These are phyloP conservation scores for Fusarium brevicatenulatum DNA, from an alignment of 2,329 filamentous ascomycete genomes.

Conservation along the genomic window DNA sequence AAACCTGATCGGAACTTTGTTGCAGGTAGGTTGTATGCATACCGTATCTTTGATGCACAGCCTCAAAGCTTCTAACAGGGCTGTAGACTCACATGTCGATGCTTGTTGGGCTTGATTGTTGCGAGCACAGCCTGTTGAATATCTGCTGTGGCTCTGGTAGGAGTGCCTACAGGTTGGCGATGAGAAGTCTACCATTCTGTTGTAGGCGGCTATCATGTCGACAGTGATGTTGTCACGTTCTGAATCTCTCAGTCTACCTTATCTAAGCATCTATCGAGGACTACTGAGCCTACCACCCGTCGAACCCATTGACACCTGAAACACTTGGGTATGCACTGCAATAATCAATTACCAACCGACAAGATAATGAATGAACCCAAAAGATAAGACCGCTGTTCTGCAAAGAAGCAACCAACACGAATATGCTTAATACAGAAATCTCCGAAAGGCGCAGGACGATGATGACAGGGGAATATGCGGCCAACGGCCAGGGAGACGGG, in stretches of 20 bases:
- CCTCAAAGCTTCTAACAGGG: background rate
- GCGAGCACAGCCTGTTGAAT: no score
- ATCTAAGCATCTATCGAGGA: background rate
- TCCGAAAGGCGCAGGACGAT: background rate
- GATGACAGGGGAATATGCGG: background rate
- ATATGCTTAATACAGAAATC: conserved; percentile 1
- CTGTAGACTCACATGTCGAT: background rate
- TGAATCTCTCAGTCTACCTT: background rate
- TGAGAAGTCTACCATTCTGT: background rate
- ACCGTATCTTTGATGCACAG: background rate
- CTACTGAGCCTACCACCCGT: no score
- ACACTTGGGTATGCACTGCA: background rate
- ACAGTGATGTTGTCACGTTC: background rate
- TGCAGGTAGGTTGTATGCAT: background rate
- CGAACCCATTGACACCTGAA: background rate
- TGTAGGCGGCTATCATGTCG: background rate
- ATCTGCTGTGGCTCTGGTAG: no score
- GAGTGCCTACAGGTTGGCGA: background rate
- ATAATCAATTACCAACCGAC: background rate
- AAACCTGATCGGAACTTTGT: background rate
- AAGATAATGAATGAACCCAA: conserved; percentile 75
- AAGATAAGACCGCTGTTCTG: background rate
- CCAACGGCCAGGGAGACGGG: background rate
- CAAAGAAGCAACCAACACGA: background rate
- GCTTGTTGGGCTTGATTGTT: background rate